These are phyloP conservation scores for Dryadomyces sulphureus DNA, from an alignment of 2,329 filamentous ascomycete species.

Conservation along the genomic window DNA sequence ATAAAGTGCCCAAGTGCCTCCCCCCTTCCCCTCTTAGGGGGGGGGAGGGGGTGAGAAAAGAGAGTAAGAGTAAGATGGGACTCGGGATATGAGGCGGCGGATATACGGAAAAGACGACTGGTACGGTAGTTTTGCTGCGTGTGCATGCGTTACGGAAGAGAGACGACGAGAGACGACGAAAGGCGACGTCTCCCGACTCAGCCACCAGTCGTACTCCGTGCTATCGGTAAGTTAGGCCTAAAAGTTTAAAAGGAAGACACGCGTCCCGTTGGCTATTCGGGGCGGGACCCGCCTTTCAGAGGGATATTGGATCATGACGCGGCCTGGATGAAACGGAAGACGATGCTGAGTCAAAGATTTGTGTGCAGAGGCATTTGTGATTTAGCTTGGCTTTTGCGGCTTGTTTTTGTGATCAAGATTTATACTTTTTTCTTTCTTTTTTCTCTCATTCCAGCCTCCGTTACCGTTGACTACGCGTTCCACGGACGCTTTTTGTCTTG, in stretches of 20 bases:
- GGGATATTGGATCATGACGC: not conserved
- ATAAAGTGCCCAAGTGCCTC: too few relatives aligned
- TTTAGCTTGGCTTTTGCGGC: too few relatives aligned
- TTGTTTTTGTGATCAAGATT: not conserved
- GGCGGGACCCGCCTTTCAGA: not conserved
- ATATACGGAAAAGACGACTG: not conserved
- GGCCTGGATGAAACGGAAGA: too few relatives aligned
- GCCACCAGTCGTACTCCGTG: not conserved
- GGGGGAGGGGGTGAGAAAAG: too few relatives aligned
- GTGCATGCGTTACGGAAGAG: not conserved
- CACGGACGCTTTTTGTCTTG: not conserved
- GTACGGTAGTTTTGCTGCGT: not conserved
- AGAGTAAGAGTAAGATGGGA: too few relatives aligned
- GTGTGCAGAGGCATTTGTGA: too few relatives aligned
- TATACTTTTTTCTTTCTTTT: not conserved
- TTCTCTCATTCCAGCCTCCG: not conserved
- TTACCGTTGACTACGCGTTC: too few relatives aligned
- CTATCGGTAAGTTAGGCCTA: not conserved
- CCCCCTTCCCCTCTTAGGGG: too few relatives aligned
- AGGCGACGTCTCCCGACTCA: too few relatives aligned
- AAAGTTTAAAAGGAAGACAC: not conserved
- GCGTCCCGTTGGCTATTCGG: not conserved
- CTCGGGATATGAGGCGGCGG: not conserved
- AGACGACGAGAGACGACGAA: not conserved
- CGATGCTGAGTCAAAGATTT: too few relatives aligned